Evolutionary conservation across 2,329 filamentous ascomycete species (phyloP).

Genomic region (Chaetothyriales sp.): DNA sequence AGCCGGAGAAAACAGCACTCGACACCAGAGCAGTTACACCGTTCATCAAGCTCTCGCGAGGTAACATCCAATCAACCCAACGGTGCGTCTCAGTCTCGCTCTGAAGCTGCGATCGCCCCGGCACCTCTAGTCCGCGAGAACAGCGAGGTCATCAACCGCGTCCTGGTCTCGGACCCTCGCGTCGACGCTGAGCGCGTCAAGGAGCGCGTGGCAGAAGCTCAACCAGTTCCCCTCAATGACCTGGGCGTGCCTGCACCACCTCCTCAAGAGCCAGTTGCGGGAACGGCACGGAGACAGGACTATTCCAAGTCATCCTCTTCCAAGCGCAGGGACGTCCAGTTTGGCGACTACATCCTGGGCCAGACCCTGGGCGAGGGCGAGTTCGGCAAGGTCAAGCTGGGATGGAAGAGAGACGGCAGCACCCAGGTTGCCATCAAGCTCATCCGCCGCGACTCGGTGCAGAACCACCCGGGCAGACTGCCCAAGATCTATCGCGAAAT

Average conservation of each 20-base stretch:
- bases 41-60: slow-evolving; percentile 28
- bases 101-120: slow-evolving; percentile 35
- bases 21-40: slow-evolving; percentile 32
- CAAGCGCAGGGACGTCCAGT: slow-evolving; percentile 62
- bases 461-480: slow-evolving; percentile 71
- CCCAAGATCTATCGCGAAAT: slow-evolving; percentile 98
- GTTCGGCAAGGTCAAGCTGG: slow-evolving; percentile 96
- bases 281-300: slow-evolving; percentile 37
- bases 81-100: slow-evolving; percentile 21
- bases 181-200: slow-evolving; percentile 57
- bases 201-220: slow-evolving; percentile 51
- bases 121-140: slow-evolving; percentile 55
- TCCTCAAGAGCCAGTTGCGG: slow-evolving; percentile 27
- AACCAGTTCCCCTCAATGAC: slow-evolving; percentile 31
- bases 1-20: slow-evolving; percentile 34
- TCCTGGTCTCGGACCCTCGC: slow-evolving; percentile 60
- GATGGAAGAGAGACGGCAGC: slow-evolving; percentile 91
- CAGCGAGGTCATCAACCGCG: slow-evolving; percentile 62
- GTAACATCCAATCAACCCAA: slow-evolving; percentile 20
- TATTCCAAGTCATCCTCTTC: slow-evolving; percentile 34
- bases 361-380: slow-evolving; percentile 95
- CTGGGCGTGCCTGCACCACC: slow-evolving; percentile 36
- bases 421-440: slow-evolving; percentile 96
- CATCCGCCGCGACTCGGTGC: slow-evolving; percentile 80
- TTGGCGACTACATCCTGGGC: slow-evolving; percentile 89